Conservation (phyloP, 2,329 filamentous ascomycete species). For the Ophiostoma fasciatum region DNA sequence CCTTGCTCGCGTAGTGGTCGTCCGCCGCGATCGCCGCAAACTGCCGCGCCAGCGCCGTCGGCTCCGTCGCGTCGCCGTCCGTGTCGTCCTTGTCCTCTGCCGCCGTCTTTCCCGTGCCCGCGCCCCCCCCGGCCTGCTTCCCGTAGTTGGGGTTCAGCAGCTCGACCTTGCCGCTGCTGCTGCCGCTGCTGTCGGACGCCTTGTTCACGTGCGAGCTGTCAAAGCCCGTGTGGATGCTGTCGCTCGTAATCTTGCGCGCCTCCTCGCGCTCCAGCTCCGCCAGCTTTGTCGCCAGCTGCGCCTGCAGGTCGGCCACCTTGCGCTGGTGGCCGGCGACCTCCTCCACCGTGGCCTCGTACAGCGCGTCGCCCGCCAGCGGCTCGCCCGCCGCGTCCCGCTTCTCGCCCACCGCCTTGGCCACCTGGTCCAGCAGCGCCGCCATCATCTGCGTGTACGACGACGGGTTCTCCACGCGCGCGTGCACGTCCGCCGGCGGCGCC, state of each 20-base stretch:
- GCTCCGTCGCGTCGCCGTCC: slow-evolving; percentile 60
- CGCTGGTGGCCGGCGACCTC: slow-evolving; percentile 63
- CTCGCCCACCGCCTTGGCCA: slow-evolving; percentile 71
- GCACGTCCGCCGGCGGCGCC: slow-evolving; percentile 62
- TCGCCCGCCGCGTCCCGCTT: slow-evolving; percentile 40
- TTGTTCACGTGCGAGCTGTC: slow-evolving; percentile 73
- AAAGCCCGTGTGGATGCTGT: slow-evolving; percentile 77
- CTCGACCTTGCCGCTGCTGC: slow-evolving; percentile 40
- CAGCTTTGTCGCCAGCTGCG: slow-evolving; percentile 58
- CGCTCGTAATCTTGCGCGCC: slow-evolving; percentile 82
- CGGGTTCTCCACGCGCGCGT: slow-evolving; percentile 56
- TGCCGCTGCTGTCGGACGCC: slow-evolving; percentile 22
- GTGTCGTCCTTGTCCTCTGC: slow-evolving; percentile 24
- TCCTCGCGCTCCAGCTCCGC: slow-evolving; percentile 75
- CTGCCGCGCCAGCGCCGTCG: slow-evolving; percentile 60
- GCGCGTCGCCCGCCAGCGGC: slow-evolving; percentile 33
- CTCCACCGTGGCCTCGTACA: slow-evolving; percentile 61
- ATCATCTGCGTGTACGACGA: slow-evolving; percentile 95
- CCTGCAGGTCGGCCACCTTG: slow-evolving; percentile 67
- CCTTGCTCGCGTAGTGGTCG: slow-evolving; percentile 58
- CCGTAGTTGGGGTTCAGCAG: slow-evolving; percentile 55
- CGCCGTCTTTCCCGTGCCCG: too few relatives aligned
- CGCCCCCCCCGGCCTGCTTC: too few relatives aligned
- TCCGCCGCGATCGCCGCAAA: slow-evolving; percentile 66
- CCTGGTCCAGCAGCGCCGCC: slow-evolving; percentile 86